Percentiles rank a stretch among this genome's conserved stretches.
Conservation (phyloP, 2,329 filamentous ascomycete species). For the Sodiomyces alkalinus region DNA sequence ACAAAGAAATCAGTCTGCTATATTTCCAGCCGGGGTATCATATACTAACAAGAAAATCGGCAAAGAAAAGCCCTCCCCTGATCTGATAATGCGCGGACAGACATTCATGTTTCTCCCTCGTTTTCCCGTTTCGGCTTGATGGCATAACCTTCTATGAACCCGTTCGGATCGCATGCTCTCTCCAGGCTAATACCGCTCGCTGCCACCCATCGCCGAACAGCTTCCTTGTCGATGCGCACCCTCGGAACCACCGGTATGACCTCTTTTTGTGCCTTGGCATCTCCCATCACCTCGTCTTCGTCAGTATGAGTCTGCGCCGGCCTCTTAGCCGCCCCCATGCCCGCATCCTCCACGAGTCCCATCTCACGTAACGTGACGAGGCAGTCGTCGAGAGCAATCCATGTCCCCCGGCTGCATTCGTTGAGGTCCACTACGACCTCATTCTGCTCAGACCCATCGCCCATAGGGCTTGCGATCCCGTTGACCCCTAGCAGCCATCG, state of each 20-base stretch:
- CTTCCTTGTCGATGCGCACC: conserved; percentile 37
- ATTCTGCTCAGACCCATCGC: too few relatives aligned
- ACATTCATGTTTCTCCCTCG: too few relatives aligned
- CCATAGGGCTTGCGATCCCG: conserved; percentile 1
- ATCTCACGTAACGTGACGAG: conserved; percentile 65
- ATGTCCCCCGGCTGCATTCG: conserved; percentile 62
- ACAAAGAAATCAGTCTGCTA: too few relatives aligned
- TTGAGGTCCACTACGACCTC: conserved; percentile 48
- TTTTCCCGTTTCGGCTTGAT: conserved; percentile 24
- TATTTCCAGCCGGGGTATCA: too few relatives aligned
- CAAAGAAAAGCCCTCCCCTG: too few relatives aligned
- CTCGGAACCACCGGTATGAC: conserved; percentile 20
- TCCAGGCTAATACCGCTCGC: conserved; percentile 46
- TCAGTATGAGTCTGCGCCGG: conserved; percentile 11
- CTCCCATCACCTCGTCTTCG: conserved; percentile 9
- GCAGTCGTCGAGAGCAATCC: conserved; percentile 76
- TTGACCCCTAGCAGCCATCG: conserved; percentile 39
- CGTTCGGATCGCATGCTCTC: conserved; percentile 54
- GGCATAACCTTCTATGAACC: conserved; percentile 57
- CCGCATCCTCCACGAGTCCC: conserved; percentile 50
- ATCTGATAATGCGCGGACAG: too few relatives aligned
- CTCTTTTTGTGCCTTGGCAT: conserved; percentile 13
- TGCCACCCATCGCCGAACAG: conserved; percentile 51
- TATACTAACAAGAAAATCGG: too few relatives aligned
- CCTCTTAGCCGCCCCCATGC: conserved; percentile 27